Evolutionary conservation across 2,329 filamentous ascomycete genomes (phyloP).

Genomic region (Dryadomyces quercus-mongolicae): DNA sequence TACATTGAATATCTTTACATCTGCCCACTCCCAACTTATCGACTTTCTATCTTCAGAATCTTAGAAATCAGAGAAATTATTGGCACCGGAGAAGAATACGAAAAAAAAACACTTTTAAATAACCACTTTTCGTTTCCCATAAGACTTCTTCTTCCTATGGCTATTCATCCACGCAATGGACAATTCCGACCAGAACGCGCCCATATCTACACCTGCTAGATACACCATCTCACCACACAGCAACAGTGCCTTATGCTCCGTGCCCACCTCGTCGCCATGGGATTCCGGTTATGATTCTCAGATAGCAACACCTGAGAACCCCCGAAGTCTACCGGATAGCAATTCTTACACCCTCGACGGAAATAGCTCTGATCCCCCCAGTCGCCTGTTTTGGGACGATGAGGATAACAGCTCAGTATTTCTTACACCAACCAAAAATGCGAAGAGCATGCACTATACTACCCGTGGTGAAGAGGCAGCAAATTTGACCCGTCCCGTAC

Average conservation of each 20-base stretch:
- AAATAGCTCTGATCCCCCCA: not conserved
- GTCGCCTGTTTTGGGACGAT: not conserved
- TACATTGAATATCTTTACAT: not conserved
- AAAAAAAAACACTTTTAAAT: not conserved
- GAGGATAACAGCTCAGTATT: not conserved
- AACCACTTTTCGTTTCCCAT: not conserved
- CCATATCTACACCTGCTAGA: not conserved
- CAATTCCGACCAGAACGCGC: not conserved
- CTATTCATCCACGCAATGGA: not conserved
- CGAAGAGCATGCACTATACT: not conserved
- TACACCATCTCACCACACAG: not conserved
- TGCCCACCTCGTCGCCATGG: not conserved
- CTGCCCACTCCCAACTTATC: not conserved
- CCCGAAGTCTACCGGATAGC: not conserved
- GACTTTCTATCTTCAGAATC: not conserved
- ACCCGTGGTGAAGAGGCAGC: not conserved
- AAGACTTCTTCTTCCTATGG: not conserved
- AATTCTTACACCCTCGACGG: conserved; percentile 8
- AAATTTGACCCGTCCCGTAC: not conserved
- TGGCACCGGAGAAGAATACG: not conserved
- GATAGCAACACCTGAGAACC: conserved; percentile 4
- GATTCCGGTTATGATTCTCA: conserved; percentile 13
- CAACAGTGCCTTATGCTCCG: not conserved
- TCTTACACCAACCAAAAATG: not conserved
- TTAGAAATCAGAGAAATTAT: not conserved